A percentile compares a stretch with the other conserved stretches of the same genome.
These are phyloP conservation scores for Tillandsia fasciculata DNA, from an alignment of 176 grass and related monocot species.

Conservation along the genomic window DNA sequence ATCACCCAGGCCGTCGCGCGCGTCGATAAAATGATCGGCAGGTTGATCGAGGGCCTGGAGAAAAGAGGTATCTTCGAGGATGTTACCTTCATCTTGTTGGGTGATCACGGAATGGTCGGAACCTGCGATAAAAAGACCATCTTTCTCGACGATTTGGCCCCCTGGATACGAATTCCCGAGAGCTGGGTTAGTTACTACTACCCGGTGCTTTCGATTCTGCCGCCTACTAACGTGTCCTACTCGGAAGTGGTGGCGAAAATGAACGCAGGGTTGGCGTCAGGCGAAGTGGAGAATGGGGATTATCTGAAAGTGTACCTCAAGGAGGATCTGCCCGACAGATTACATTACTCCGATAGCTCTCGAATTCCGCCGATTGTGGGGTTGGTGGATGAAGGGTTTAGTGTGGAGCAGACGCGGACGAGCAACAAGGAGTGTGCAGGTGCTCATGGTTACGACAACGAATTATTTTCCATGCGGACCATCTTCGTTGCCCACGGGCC, in stretches of 20 bases:
- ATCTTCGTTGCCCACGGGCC: slow-evolving; percentile 71
- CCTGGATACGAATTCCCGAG: slow-evolving; percentile 42
- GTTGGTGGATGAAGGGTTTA: slow-evolving; percentile 70
- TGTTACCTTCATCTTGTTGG: slow-evolving; percentile 69
- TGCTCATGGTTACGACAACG: slow-evolving; percentile 76
- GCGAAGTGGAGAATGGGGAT: slow-evolving; percentile 51
- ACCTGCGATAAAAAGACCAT: slow-evolving; percentile 70
- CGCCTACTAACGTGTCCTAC: slow-evolving; percentile 24
- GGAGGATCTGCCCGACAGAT: slow-evolving; percentile 57
- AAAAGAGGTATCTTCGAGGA: slow-evolving; percentile 66
- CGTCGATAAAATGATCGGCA: slow-evolving; percentile 66
- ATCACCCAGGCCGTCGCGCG: slow-evolving; percentile 45
- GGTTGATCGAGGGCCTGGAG: slow-evolving; percentile 67
- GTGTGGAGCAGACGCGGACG: slow-evolving; percentile 37
- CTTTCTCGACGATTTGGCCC: slow-evolving; percentile 59
- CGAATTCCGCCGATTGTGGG: slow-evolving; percentile 78
- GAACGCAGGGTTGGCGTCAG: slow-evolving; percentile 70
- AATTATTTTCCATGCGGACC: slow-evolving; percentile 89
- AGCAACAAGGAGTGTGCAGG: slow-evolving; percentile 60
- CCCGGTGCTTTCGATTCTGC: slow-evolving; percentile 64
- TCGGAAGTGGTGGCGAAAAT: slow-evolving; percentile 70
- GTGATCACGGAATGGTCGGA: slow-evolving; percentile 89
- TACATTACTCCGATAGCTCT: slow-evolving; percentile 62
- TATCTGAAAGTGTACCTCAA: slow-evolving; percentile 78
- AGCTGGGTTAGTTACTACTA: slow-evolving; percentile 56